These are phyloP conservation scores for Magnusiomyces clavatus DNA, from an alignment of 1,139 yeast genomes.

Conservation along the genomic window DNA sequence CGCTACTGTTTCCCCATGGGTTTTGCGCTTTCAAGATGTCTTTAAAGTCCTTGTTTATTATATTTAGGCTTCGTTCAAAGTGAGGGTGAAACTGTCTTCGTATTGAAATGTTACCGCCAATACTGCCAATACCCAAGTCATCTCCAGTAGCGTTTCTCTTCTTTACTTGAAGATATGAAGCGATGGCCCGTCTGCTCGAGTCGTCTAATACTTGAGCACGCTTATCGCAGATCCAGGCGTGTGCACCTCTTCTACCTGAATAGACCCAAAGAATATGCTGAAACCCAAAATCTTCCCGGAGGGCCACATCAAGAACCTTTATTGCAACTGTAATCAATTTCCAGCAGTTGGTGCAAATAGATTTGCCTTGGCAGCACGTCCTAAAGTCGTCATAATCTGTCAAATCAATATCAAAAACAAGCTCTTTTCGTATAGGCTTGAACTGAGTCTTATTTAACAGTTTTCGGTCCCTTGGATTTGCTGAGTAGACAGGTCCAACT, in stretches of 20 bases:
- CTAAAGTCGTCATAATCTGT: slow-evolving; percentile 93
- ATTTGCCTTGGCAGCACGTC: slow-evolving; percentile 85
- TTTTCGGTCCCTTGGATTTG: slow-evolving; percentile 80
- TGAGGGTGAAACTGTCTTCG: slow-evolving; percentile 89
- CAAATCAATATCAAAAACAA: slow-evolving; percentile 94
- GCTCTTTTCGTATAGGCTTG: slow-evolving; percentile 76
- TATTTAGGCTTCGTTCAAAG: slow-evolving; percentile 53
- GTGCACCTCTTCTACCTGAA: slow-evolving; percentile 98
- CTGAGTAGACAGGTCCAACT: slow-evolving; percentile 85
- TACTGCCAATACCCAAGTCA: slow-evolving; percentile 13
- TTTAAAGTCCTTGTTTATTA: slow-evolving; percentile 56
- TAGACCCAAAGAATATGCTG: slow-evolving; percentile 86
- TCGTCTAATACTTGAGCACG: slow-evolving; percentile 75
- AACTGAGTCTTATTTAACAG: slow-evolving; percentile 69
- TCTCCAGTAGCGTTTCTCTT: slow-evolving; percentile 34
- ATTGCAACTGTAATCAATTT: slow-evolving; percentile 84
- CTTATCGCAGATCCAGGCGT: slow-evolving; percentile 93
- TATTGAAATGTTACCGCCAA: slow-evolving; percentile 38
- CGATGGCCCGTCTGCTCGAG: slow-evolving; percentile 61
- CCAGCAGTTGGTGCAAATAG: slow-evolving; percentile 90
- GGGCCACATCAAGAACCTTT: slow-evolving; percentile 59
- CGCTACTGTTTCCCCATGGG: slow-evolving; percentile 58
- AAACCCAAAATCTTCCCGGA: slow-evolving; percentile 86
- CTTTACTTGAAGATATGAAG: slow-evolving; percentile 73
- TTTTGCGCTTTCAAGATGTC: slow-evolving; percentile 74